phyloP scores from a whole-genome alignment of 176 grass and related monocot genomes.

The Dactylis glomerata region DNA sequence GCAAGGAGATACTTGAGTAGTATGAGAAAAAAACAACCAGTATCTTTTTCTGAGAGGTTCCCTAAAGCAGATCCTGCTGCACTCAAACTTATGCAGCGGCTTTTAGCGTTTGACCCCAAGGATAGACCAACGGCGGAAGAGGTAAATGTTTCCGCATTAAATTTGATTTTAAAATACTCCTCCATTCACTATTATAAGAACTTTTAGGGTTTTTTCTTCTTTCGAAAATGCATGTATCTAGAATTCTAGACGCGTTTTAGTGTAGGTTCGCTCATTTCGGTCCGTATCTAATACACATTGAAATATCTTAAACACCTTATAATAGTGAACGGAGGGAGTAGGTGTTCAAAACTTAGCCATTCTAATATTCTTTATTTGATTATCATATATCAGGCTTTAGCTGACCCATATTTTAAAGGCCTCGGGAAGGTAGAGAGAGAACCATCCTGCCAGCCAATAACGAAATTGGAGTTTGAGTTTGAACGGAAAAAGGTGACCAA shows the following conservation, averaged over 20 bases:
- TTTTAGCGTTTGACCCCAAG: slow-evolving; percentile 95
- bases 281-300: too few relatives aligned
- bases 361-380: slow-evolving; percentile 13
- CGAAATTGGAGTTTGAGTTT: slow-evolving; percentile 98
- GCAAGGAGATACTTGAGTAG: slow-evolving; percentile 84
- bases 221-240: too few relatives aligned
- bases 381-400: slow-evolving; percentile 68
- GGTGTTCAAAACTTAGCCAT: background rate
- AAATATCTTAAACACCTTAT: too few relatives aligned
- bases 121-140: slow-evolving; percentile 93
- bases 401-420: slow-evolving; percentile 96
- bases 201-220: too few relatives aligned
- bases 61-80: slow-evolving; percentile 84
- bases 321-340: too few relatives aligned
- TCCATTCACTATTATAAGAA: too few relatives aligned
- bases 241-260: too few relatives aligned
- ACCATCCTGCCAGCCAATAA: slow-evolving; percentile 87
- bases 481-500: slow-evolving; percentile 87
- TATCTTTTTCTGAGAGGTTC: slow-evolving; percentile 88
- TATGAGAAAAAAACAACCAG: slow-evolving; percentile 74
- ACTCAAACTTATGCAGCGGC: slow-evolving; percentile 77
- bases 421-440: slow-evolving; percentile 87
- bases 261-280: too few relatives aligned
- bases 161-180: background rate
- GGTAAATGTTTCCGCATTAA: slow-evolving; percentile 29